A percentile compares a stretch with the other conserved stretches of the same genome.
Conservation (phyloP, 2,329 filamentous ascomycete genomes). For the Xylaria sp. region DNA sequence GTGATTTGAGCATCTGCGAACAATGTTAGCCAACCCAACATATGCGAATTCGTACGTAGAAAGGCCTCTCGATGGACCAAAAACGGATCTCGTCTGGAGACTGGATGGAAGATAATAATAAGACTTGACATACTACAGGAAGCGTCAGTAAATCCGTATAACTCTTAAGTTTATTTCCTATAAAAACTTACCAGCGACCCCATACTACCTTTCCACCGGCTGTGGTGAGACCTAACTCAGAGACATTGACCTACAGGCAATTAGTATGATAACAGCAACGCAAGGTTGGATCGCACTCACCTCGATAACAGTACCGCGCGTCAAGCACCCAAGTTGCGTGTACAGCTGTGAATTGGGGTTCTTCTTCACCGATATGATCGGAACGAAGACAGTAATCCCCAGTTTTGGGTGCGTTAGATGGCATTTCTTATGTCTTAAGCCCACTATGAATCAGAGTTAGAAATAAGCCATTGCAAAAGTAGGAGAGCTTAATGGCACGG, state of each 20-base stretch:
- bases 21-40: constrained; percentile 15
- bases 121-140: constrained; percentile 20
- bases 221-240: constrained; percentile 89
- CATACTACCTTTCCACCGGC: constrained; percentile 93
- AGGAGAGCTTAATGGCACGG: too few relatives aligned
- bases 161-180: constrained; percentile 43
- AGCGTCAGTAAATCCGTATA: constrained; percentile 9
- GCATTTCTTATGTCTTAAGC: constrained; percentile 75
- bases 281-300: constrained; percentile 56
- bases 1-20: constrained; percentile 49
- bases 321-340: constrained; percentile 40
- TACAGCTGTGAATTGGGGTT: constrained; percentile 89
- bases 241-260: constrained; percentile 86
- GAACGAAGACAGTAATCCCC: constrained; percentile 25
- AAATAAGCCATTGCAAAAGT: too few relatives aligned
- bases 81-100: background rate
- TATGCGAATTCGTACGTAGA: background rate
- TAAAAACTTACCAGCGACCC: constrained; percentile 63
- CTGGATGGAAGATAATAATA: background rate
- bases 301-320: constrained; percentile 79
- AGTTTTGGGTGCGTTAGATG: constrained; percentile 76
- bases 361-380: constrained; percentile 71
- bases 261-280: constrained; percentile 53
- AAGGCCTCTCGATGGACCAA: background rate
- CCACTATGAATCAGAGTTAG: background rate